Percentiles rank a stretch among this genome's conserved stretches.
Evolutionary conservation across 2,329 filamentous ascomycete genomes (phyloP).

Genomic region (Byssoonygena ceratinophila): DNA sequence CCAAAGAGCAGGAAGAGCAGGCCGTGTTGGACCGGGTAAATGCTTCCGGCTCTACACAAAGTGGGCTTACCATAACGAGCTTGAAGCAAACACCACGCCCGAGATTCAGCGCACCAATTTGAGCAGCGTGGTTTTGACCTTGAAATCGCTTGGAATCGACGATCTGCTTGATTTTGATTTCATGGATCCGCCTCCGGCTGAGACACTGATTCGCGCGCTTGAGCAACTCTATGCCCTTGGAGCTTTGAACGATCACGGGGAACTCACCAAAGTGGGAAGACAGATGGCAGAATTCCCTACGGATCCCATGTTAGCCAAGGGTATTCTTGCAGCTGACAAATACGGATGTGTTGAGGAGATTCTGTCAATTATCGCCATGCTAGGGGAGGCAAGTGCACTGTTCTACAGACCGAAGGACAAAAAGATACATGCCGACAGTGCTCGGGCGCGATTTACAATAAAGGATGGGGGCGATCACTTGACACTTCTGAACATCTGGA

Average conservation of each 20-base stretch:
- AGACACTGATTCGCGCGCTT: constrained; percentile 76
- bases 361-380: constrained; percentile 85
- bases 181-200: constrained; percentile 83
- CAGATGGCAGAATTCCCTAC: constrained; percentile 95
- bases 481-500: constrained; percentile 84
- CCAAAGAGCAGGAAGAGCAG: constrained; percentile 83
- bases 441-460: constrained; percentile 75
- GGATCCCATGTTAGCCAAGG: constrained; percentile 81
- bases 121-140: constrained; percentile 67
- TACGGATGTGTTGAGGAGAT: constrained; percentile 92
- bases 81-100: constrained; percentile 82
- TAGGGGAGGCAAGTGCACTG: constrained; percentile 74
- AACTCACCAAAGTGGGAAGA: constrained; percentile 78
- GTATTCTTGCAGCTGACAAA: constrained; percentile 76
- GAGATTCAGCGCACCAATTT: constrained; percentile 90
- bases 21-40: constrained; percentile 82
- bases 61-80: constrained; percentile 86
- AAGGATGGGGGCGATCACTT: constrained; percentile 86
- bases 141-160: constrained; percentile 86
- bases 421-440: constrained; percentile 89
- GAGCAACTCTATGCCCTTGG: constrained; percentile 88
- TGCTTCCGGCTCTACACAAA: constrained; percentile 91
- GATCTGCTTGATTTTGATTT: constrained; percentile 91
- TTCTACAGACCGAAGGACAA: constrained; percentile 97
- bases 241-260: constrained; percentile 75